Percentiles rank a stretch among this genome's conserved stretches.
These are phyloP conservation scores for Striga asiatica DNA, from an alignment of 257 asterid genomes.

Conservation along the genomic window DNA sequence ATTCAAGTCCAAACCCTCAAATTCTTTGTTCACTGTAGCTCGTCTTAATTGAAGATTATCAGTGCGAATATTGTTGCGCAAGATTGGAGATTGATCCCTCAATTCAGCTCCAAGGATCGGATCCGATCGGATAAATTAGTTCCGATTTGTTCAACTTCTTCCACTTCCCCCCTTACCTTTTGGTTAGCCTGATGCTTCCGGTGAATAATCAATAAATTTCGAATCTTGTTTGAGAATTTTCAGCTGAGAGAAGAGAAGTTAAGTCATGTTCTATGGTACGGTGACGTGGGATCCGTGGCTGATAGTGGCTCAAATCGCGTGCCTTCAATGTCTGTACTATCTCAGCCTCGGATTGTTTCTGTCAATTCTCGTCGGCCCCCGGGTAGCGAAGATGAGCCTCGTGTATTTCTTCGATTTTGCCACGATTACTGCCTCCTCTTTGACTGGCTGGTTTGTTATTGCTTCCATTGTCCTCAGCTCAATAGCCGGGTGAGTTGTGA, in stretches of 20 bases:
- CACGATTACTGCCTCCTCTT: slow-evolving; percentile 55
- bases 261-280: slow-evolving; percentile 94
- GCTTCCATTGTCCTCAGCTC: slow-evolving; percentile 69
- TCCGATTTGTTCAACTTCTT: slow-evolving; percentile 1
- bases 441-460: slow-evolving; percentile 86
- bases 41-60: background rate
- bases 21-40: background rate
- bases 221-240: background rate
- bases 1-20: background rate
- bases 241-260: background rate
- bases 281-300: slow-evolving; percentile 98
- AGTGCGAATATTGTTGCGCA: background rate
- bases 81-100: background rate
- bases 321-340: slow-evolving; percentile 74
- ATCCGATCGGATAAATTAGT: background rate
- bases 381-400: slow-evolving; percentile 82
- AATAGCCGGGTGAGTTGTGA: slow-evolving; percentile 56
- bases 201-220: background rate
- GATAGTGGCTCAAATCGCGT: slow-evolving; percentile 85
- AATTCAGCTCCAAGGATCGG: slow-evolving; percentile 7
- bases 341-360: slow-evolving; percentile 53
- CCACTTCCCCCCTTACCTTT: too few relatives aligned
- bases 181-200: background rate
- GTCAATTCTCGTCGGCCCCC: slow-evolving; percentile 63
- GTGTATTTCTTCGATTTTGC: slow-evolving; percentile 91